Percentiles rank a stretch among this genome's conserved stretches.
Conservation (phyloP, 306 rosid genomes). For the Urtica urens region DNA sequence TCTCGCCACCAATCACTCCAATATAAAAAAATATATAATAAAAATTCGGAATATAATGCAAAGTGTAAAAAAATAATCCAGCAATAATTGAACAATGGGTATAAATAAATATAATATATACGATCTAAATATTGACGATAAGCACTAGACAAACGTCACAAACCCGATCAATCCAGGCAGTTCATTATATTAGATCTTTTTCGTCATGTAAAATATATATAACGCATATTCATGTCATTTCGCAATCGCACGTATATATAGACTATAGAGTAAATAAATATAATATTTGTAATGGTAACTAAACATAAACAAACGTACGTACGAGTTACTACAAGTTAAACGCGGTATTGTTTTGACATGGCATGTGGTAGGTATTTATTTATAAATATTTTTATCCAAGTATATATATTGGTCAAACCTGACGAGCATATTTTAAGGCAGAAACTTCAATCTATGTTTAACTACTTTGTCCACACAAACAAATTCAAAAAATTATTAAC, state of each 20-base stretch:
- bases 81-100: background rate
- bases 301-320: background rate
- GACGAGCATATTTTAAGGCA: background rate
- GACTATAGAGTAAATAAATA: no score
- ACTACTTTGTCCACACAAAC: no score
- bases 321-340: background rate
- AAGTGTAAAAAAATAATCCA: background rate
- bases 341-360: conserved; percentile 1
- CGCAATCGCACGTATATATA: no score
- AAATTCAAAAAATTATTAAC: no score
- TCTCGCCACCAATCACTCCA: conserved; percentile 87
- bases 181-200: background rate
- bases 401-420: background rate
- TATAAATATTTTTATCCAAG: background rate
- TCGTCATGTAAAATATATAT: no score
- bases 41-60: background rate
- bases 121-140: background rate
- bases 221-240: no score
- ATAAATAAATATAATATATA: background rate
- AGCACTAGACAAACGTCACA: conserved; percentile 21
- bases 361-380: background rate
- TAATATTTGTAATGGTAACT: no score
- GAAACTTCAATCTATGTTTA: no score
- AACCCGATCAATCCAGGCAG: conserved; percentile 4
- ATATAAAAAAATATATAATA: background rate